Evolutionary conservation across 306 rosid species (phyloP), one percentile per base, ranked within the genome.

Genomic region (Vachellia pachyceras): DNA sequence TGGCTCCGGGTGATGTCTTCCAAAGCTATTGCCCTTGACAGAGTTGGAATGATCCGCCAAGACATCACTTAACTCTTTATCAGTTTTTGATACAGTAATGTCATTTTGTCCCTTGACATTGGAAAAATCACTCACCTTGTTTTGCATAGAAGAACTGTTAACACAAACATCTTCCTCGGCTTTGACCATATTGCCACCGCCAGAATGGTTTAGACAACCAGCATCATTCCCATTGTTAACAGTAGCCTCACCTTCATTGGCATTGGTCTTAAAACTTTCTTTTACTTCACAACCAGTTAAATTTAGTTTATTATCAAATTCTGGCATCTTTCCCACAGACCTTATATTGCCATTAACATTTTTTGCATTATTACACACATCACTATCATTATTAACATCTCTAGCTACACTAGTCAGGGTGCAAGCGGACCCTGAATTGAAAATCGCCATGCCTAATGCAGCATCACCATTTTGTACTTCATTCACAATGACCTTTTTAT

Each of bases 381-480:
- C 89, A 72, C 80, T 87, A 80, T 87, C 96, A 87, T 76, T 96
- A 90, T 94, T 89, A 92, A 92, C 99, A 93, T 90, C 97, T 90
- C 94, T 81, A 79, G 86, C 95, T 91, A 94, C 72, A 84, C 92
- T 94, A 86, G 79, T 84, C 85, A 84, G 95, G 54, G 85, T 64
- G 55, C 87, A 84, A 61, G 89, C 84, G 83, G 92, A 90, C 87
- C 85, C 94, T 15, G 86, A 86, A 83, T 88, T 93, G 69, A 91
- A 83, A 74, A 85, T 90, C 87, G 76, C 86, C 69, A 73, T 64
- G 80, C 91, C 92, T 71, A 84, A 80, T 71, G 83, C 83, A 80
- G 87, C 86, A 86, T 73, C 83, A 87, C 89, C 83, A 84, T 78
- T 82, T 83, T 87, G 94, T 77, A 83, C 98, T 90, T 90, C 91